Evolutionary conservation across 495 filamentous ascomycete species (phyloP).

Genomic region (Aspergillus coremiiformis): DNA sequence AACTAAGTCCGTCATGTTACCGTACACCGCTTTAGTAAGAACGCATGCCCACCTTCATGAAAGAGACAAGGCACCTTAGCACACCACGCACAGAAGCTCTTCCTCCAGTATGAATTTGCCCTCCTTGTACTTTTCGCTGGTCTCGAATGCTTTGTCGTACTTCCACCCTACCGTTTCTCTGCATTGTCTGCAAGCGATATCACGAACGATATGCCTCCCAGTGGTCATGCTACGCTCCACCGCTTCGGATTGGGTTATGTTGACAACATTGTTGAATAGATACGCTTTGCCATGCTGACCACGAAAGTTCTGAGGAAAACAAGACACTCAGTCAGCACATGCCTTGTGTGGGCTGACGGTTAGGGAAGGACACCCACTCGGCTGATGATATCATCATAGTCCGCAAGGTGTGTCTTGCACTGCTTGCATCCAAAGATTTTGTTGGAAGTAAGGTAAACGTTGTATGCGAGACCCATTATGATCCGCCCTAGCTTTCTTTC

Average conservation of each 20-base stretch:
- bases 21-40: background rate
- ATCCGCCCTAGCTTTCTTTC: constrained; percentile 12
- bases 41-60: background rate
- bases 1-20: background rate
- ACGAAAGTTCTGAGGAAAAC: constrained; percentile 76
- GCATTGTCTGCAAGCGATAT: constrained; percentile 86
- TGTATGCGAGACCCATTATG: constrained; percentile 90
- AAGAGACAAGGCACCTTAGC: constrained; percentile 26
- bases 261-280: constrained; percentile 91
- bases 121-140: constrained; percentile 94
- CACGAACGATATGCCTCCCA: constrained; percentile 84
- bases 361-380: constrained; percentile 50
- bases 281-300: constrained; percentile 98
- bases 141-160: constrained; percentile 95
- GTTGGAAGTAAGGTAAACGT: constrained; percentile 82
- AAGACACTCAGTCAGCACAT: constrained; percentile 11
- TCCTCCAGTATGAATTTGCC: constrained; percentile 96
- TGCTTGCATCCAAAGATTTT: constrained; percentile 93
- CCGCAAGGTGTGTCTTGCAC: constrained; percentile 92
- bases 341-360: background rate
- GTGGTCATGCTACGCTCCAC: constrained; percentile 99
- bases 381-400: constrained; percentile 93
- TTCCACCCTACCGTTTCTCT: constrained; percentile 94
- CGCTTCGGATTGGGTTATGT: constrained; percentile 70
- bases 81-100: constrained; percentile 76